These are phyloP conservation scores for Phialocephala sp. DNA, from an alignment of 2,329 filamentous ascomycete species.

Conservation along the genomic window DNA sequence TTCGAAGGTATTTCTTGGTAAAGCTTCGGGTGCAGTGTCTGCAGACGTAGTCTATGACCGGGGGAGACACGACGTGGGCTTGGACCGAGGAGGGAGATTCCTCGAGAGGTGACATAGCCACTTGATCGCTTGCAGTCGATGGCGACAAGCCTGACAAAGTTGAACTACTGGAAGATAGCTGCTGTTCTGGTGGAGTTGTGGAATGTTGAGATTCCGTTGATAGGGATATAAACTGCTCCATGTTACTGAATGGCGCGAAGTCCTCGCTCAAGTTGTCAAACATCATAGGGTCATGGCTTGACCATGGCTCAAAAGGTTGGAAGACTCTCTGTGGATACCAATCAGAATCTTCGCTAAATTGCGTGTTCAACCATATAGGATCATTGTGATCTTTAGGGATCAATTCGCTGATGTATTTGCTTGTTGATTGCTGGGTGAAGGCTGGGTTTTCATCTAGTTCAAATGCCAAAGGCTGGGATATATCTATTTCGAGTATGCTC, in stretches of 20 bases:
- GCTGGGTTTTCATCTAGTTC: not conserved
- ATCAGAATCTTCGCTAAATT: not conserved
- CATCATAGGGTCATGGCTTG: not conserved
- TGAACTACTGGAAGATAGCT: not conserved
- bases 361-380: not conserved
- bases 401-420: too few relatives aligned
- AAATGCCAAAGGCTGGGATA: too few relatives aligned
- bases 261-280: not conserved
- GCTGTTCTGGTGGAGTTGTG: not conserved
- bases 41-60: not conserved
- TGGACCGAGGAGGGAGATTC: not conserved
- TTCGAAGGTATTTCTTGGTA: conserved; percentile 3
- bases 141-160: not conserved
- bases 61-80: not conserved
- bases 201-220: not conserved
- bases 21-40: not conserved
- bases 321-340: not conserved
- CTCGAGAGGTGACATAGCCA: not conserved
- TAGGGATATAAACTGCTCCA: not conserved
- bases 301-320: not conserved
- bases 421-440: not conserved
- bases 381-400: not conserved
- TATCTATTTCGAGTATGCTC: too few relatives aligned
- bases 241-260: not conserved
- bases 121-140: not conserved